phyloP scores from a whole-genome alignment of 495 filamentous ascomycete genomes.

The Penicillium bialowiezense region DNA sequence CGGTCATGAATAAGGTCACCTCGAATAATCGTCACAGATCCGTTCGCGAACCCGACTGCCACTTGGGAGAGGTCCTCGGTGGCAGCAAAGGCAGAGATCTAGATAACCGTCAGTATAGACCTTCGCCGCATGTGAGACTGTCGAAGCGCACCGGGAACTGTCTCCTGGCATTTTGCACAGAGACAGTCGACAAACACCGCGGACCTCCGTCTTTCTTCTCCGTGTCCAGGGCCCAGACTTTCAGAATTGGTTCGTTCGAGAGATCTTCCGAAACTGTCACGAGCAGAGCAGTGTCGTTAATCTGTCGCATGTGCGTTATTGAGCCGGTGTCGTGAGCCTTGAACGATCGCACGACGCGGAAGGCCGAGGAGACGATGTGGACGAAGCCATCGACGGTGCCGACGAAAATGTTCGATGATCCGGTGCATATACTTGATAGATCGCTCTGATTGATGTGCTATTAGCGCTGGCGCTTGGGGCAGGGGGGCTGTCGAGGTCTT shows the following conservation, averaged over 20 bases:
- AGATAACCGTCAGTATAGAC: not conserved
- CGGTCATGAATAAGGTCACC: constrained; percentile 95
- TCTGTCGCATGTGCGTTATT: constrained; percentile 94
- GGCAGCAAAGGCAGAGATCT: constrained; percentile 88
- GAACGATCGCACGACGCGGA: constrained; percentile 85
- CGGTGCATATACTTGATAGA: constrained; percentile 70
- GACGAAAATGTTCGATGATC: constrained; percentile 87
- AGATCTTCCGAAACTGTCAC: constrained; percentile 88
- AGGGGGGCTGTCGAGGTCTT: constrained; percentile 33
- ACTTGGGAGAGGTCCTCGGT: constrained; percentile 86
- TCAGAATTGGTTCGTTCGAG: constrained; percentile 80
- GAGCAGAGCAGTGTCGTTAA: constrained; percentile 80
- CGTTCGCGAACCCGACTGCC: constrained; percentile 93
- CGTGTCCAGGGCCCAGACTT: constrained; percentile 94
- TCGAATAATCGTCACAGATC: constrained; percentile 86
- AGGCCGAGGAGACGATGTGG: constrained; percentile 78
- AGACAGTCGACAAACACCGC: constrained; percentile 78
- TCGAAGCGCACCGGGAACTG: constrained; percentile 70
- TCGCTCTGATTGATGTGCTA: constrained; percentile 46
- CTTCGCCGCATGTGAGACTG: not conserved
- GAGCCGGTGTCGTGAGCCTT: constrained; percentile 73
- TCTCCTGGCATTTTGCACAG: constrained; percentile 86
- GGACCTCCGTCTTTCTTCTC: constrained; percentile 92
- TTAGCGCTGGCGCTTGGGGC: constrained; percentile 11
- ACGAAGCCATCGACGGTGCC: constrained; percentile 81